Evolutionary conservation across 2,329 filamentous ascomycete species (phyloP).

Genomic region (Colletotrichum simmondsii): DNA sequence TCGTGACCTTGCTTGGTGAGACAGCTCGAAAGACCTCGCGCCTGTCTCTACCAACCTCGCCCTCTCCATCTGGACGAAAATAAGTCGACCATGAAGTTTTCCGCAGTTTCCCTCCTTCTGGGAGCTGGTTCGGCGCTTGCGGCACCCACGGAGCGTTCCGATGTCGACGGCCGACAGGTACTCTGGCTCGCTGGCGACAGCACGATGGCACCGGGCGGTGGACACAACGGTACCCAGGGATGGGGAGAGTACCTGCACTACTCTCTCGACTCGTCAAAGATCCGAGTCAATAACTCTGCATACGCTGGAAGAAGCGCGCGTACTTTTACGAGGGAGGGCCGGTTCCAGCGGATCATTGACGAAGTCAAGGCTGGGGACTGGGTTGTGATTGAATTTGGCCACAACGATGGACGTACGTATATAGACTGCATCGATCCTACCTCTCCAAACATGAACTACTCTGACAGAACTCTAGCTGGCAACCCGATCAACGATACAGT

Average conservation of each 20-base stretch:
- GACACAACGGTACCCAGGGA: conserved; percentile 59
- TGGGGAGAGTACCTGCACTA: conserved; percentile 73
- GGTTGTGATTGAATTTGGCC: conserved; percentile 78
- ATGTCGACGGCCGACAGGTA: conserved; percentile 40
- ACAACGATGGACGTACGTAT: conserved; percentile 71
- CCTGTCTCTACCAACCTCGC: too few species aligned
- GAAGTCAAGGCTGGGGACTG: conserved; percentile 68
- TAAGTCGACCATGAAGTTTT: neutral
- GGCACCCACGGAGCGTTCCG: conserved; percentile 2
- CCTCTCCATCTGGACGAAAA: neutral
- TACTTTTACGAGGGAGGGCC: conserved; percentile 73
- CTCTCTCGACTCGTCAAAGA: conserved; percentile 45
- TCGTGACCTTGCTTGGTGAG: too few species aligned
- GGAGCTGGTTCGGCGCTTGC: neutral
- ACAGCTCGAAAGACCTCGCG: neutral
- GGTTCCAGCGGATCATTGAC: conserved; percentile 67
- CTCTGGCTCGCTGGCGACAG: conserved; percentile 71
- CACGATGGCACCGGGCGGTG: conserved; percentile 62
- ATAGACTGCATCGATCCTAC: too few species aligned
- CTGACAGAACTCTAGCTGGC: neutral
- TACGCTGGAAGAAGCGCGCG: conserved; percentile 75
- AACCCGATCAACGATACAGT: conserved; percentile 55
- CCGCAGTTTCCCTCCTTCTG: neutral
- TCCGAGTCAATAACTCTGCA: conserved; percentile 68
- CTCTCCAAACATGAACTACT: too few species aligned